Base-by-base conservation (phyloP, 2,329 filamentous ascomycete species). In the Xylariaceae sp. region DNA sequence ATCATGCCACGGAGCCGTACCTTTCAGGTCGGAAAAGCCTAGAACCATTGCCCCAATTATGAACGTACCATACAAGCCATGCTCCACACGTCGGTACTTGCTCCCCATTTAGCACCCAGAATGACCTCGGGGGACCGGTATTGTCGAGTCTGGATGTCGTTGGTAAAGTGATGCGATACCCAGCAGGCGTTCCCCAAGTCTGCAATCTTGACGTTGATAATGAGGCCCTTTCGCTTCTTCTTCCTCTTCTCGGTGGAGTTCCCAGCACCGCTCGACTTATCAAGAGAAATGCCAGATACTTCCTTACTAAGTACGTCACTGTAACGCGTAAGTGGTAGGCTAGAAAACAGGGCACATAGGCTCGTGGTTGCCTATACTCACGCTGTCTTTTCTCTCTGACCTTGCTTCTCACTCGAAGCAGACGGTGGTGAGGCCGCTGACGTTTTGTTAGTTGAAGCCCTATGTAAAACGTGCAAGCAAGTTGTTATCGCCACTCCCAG, bases 11-110 rank as follows among this genome's bases (percentile, higher is more conserved):
- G 22, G 11, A 11, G 22, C 6, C 11, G 11, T 26, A 11, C 22
- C 22, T 26, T 26, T 6, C 11, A 6, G 22, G 11, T 11, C 6
- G 11, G 22, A 6, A 11, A 26, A 26, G 11, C 11, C 11, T 11
- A 6, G 11, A 11, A 11, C 6, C 22, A 26, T 26, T 26, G 22
- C 6, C 22, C 22, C 22, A 26, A 11, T 26, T 26, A 11, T 26
- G n/a, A 37, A 61, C 81, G 57, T 76, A 97, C 93, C 93, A 98
- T 98, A 53, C 87, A 87, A 44, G 93, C 90, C 93, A 98, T 98
- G 68, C 91, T 97, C 93, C 93, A 98, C 7, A 97, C 87, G 66
- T 98, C 93, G 2, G 93, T 97, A 62, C 91, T 97, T n/a, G 93
- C 93, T 53, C 93, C 93, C 93, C 93, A 98, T 72, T 97, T 97